These are phyloP conservation scores for Thelonectria discophora DNA, from an alignment of 2,329 filamentous ascomycete genomes.

Conservation along the genomic window DNA sequence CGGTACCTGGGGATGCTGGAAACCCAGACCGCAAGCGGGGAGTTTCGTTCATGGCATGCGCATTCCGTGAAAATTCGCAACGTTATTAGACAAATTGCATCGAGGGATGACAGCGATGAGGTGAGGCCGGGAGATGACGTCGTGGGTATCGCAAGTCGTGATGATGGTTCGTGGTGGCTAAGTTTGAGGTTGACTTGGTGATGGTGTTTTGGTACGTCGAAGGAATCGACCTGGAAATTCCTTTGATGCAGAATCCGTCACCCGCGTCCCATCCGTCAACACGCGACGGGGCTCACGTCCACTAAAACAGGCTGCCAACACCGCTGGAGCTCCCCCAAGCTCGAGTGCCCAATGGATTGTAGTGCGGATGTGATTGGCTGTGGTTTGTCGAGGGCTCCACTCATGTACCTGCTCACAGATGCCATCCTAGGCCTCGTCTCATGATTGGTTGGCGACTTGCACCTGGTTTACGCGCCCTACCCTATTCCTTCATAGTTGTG, in stretches of 20 bases:
- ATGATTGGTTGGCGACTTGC: not conserved
- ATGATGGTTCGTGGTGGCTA: slow-evolving; percentile 19
- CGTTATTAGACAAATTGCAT: slow-evolving; percentile 32
- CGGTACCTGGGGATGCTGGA: slow-evolving; percentile 74
- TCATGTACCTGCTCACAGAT: slow-evolving; percentile 1
- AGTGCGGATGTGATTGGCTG: slow-evolving; percentile 19
- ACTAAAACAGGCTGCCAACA: slow-evolving; percentile 30
- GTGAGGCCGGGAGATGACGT: slow-evolving; percentile 2
- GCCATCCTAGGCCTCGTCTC: not conserved
- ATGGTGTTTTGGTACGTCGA: slow-evolving; percentile 37
- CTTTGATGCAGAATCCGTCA: slow-evolving; percentile 45
- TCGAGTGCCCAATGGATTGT: slow-evolving; percentile 5
- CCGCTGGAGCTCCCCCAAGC: slow-evolving; percentile 22
- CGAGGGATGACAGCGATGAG: slow-evolving; percentile 24
- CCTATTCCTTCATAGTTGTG: no score
- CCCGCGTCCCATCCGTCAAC: slow-evolving; percentile 46
- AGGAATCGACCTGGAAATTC: slow-evolving; percentile 38
- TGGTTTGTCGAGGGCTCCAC: not conserved
- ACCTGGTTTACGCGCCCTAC: no score
- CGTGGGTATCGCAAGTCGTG: slow-evolving; percentile 28
- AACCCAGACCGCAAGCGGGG: slow-evolving; percentile 84
- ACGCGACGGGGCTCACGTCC: slow-evolving; percentile 40
- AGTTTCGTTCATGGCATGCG: slow-evolving; percentile 87
- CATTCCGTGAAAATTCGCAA: slow-evolving; percentile 58
- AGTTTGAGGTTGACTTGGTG: slow-evolving; percentile 10